phyloP scores from a whole-genome alignment of 768 basidiomycete genomes.

The Podaxis rugospora region DNA sequence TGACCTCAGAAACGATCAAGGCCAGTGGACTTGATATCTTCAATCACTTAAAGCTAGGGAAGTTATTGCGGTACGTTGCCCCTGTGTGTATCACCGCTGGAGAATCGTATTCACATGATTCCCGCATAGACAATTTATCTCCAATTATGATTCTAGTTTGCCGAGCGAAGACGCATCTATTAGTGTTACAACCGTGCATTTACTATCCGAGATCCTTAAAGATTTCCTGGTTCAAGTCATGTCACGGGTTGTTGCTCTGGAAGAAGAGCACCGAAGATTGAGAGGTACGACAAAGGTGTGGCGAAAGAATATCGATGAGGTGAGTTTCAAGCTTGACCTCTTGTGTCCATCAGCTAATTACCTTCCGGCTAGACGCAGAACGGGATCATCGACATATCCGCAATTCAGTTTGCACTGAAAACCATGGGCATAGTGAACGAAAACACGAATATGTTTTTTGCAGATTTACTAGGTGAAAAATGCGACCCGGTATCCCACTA shows the following conservation, averaged over 20 bases:
- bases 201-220: conserved; percentile 32
- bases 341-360: background rate
- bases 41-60: background rate
- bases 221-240: conserved; percentile 50
- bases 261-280: conserved; percentile 54
- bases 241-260: conserved; percentile 45
- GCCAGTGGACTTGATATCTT: conserved; percentile 6
- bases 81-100: background rate
- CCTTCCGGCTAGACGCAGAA: conserved; percentile 17
- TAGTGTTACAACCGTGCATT: conserved; percentile 14
- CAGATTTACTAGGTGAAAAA: conserved; percentile 22
- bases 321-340: conserved; percentile 11
- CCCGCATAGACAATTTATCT: conserved; percentile 14
- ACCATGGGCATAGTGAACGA: conserved; percentile 36
- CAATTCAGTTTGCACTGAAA: conserved; percentile 44
- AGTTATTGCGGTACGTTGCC: background rate
- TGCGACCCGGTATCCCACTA: background rate
- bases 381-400: conserved; percentile 33
- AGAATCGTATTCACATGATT: background rate
- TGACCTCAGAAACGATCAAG: background rate
- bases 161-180: conserved; percentile 11
- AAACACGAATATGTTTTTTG: conserved; percentile 39
- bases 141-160: conserved; percentile 11
- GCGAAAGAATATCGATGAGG: conserved; percentile 43
- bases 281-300: conserved; percentile 62